phyloP scores from a whole-genome alignment of 2,329 filamentous ascomycete genomes.

The Aphanoascus verrucosus region DNA sequence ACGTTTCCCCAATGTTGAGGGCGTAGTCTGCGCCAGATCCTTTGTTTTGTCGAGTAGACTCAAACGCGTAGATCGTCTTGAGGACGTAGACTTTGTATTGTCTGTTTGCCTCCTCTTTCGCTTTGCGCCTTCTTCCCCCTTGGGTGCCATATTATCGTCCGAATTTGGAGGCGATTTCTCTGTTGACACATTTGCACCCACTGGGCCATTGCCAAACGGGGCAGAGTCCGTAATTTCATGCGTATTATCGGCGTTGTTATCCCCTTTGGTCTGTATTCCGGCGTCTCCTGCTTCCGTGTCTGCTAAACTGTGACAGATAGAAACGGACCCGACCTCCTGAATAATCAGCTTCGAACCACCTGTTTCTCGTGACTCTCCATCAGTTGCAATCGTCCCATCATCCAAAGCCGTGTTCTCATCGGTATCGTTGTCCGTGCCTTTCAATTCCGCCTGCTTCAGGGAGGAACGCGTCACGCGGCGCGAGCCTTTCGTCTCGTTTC shows the following conservation, averaged over 20 bases:
- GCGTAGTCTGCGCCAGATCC: conserved; percentile 39
- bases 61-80: conserved; percentile 36
- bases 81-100: conserved; percentile 20
- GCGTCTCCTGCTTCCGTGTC: not conserved
- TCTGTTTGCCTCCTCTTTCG: conserved; percentile 18
- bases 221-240: not conserved
- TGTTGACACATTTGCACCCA: not conserved
- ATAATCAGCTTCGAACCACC: not conserved
- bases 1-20: conserved; percentile 50
- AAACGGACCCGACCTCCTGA: not conserved
- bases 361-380: not conserved
- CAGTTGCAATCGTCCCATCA: not conserved
- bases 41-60: conserved; percentile 35
- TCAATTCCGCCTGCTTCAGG: conserved; percentile 17
- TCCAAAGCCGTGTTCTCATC: not conserved
- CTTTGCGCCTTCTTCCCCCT: conserved; percentile 18
- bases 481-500: conserved; percentile 24
- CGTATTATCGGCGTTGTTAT: not conserved
- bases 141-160: not conserved
- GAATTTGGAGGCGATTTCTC: not conserved
- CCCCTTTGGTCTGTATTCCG: not conserved
- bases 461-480: conserved; percentile 35
- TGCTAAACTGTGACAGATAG: not conserved
- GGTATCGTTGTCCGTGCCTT: not conserved
- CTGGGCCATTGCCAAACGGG: not conserved